Base-by-base conservation (phyloP, 2,329 filamentous ascomycete species). In the Neofusicoccum laricinum region DNA sequence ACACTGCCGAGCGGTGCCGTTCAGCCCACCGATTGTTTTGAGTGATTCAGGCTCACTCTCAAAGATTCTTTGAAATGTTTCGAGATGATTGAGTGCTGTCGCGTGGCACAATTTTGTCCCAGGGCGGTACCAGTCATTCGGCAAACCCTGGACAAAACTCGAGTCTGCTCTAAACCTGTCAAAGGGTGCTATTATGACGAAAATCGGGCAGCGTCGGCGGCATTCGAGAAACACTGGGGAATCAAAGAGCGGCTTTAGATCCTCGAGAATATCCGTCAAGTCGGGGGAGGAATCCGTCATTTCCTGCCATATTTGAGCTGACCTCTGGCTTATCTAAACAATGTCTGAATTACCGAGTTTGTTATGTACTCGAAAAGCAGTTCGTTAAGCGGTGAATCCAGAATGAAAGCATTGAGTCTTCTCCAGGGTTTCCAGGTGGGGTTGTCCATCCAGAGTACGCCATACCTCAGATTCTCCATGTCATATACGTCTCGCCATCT, bases 41-140 rank as follows among this genome's bases (percentile, higher is more conserved):
- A 48, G 2, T 12, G 45, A 25, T 14, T 25, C 19, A 5, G 45
- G 45, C 2, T 48, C 19, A 12, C 2, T 21, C 3, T 6, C 19
- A 4, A 25, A 1, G 1, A 25, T 15, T 0, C 2, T 14, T 14
- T 4, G 19, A 1, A 48, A 19, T 3, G 21, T 0, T 12, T 3
- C 45, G 6, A 25, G 1, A 2, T 48, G 8, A 2, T 6, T 25
- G 2, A 21, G 21, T 4, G 2, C 11, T 21, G 15, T 10, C 0
- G 19, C 19, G 15, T 21, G 21, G 15, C 14, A 21, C 1, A 15
- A 4, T 6, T 21, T 19, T 0, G 45, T 48, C 1, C 45, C 17
- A 2, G 45, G 45, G 6, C 2, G 10, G 2, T 21, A 14, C 1
- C 21, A 5, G 17, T 10, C 19, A 14, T 11, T 15, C 10, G 19